A percentile compares a stretch with the other conserved stretches of the same genome.
Evolutionary conservation across 176 grass and related monocot genomes (phyloP).

Genomic region (Triticum monococcum): DNA sequence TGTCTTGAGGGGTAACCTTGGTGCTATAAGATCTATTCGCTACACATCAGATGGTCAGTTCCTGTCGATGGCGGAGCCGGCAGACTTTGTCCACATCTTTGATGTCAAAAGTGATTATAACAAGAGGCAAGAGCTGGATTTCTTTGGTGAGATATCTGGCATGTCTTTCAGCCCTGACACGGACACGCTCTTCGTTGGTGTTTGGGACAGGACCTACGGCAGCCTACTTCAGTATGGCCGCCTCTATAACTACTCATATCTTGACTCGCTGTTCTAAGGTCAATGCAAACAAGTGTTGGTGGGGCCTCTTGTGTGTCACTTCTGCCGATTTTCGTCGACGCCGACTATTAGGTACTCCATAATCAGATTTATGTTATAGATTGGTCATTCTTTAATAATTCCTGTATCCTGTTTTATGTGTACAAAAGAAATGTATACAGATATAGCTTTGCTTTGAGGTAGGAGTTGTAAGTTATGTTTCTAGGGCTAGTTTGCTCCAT

Average conservation of each 20-base stretch:
- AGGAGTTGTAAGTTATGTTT: constrained; percentile 15
- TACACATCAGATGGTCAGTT: constrained; percentile 80
- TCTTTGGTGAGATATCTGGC: constrained; percentile 89
- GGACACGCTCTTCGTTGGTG: constrained; percentile 67
- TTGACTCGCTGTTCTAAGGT: constrained; percentile 56
- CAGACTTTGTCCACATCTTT: constrained; percentile 81
- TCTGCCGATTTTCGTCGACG: not conserved
- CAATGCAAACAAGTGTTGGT: not conserved
- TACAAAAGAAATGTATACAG: constrained; percentile 36
- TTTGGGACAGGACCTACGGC: constrained; percentile 72
- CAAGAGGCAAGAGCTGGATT: constrained; percentile 75
- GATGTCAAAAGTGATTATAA: constrained; percentile 61
- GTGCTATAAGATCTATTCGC: constrained; percentile 71
- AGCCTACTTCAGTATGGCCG: constrained; percentile 73
- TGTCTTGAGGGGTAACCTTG: constrained; percentile 65
- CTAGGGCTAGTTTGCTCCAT: not conserved
- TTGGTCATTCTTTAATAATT: constrained; percentile 20
- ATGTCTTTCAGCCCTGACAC: constrained; percentile 76
- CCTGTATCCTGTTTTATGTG: constrained; percentile 18
- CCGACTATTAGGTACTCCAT: constrained; percentile 6
- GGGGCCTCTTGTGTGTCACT: not conserved
- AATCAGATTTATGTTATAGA: constrained; percentile 7
- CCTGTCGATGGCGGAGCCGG: constrained; percentile 71
- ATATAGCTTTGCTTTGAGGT: constrained; percentile 23
- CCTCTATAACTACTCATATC: constrained; percentile 54